These are phyloP conservation scores for Rhodotorula glutinis DNA, from an alignment of 1,284 basidiomycete species.

Conservation along the genomic window DNA sequence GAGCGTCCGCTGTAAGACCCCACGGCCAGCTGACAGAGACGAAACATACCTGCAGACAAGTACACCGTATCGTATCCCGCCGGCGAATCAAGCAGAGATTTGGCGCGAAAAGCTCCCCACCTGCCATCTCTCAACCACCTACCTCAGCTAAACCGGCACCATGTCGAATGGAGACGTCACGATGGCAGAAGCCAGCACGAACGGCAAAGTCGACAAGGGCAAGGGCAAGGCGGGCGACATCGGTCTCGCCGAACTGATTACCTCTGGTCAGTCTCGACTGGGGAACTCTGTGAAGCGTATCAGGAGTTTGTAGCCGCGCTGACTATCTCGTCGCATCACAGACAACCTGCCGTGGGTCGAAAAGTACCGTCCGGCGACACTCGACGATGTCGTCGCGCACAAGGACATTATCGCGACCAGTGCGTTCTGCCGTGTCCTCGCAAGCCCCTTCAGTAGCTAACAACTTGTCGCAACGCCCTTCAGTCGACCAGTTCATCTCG, in stretches of 20 bases:
- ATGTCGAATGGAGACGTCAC: slow-evolving; percentile 6
- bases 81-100: no score
- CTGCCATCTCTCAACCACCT: no score
- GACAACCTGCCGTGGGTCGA: slow-evolving; percentile 68
- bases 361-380: slow-evolving; percentile 82
- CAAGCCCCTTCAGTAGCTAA: neutral
- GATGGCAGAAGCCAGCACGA: slow-evolving; percentile 14
- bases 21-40: no score
- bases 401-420: slow-evolving; percentile 89
- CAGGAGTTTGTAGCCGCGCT: no score
- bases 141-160: neutral
- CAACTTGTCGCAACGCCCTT: neutral
- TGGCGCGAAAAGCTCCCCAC: no score
- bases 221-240: slow-evolving; percentile 23
- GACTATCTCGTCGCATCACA: no score
- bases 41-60: no score
- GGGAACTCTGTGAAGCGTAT: no score
- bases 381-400: slow-evolving; percentile 91
- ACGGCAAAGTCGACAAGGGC: slow-evolving; percentile 26
- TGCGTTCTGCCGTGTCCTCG: slow-evolving; percentile 46
- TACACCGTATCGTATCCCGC: no score
- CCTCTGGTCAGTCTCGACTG: neutral
- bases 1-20: no score
- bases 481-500: slow-evolving; percentile 94
- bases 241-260: slow-evolving; percentile 14